Base-by-base conservation (phyloP, 768 basidiomycete species). In the Piloderma croceum region DNA sequence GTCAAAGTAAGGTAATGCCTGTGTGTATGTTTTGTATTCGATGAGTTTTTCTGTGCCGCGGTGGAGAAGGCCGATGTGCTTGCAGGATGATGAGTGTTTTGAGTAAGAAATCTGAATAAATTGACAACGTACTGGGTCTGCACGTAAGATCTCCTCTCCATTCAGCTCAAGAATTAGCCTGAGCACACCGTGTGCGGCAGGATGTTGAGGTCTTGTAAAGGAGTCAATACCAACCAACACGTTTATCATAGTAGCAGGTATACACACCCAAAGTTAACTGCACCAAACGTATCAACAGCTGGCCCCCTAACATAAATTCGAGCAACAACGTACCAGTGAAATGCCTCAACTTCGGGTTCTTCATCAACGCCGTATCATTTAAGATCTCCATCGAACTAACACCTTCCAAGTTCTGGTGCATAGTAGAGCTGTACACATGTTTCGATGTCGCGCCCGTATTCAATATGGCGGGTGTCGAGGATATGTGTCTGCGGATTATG, bases 11-110 rank as follows among this genome's bases (percentile, higher is more conserved):
- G 96, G 96, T 15, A 98, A 69, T 1, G 96, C 96, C 69, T 99
- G 96, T 5, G 81, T 88, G 58, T 98, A 98, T 1, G 84, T 97
- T 71, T 99, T 99, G 76, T 92, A 94, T 64, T 98, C 96, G 47
- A 98, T 98, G 38, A 99, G 75, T 64, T 98, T 98, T 64, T 99
- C 96, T 15, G 94, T 99, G 17, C 94, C 96, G 50, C 96, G 81
- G 64, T 98, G 96, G 34, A 99, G 76, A 19, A 99, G 74, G 41
- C 96, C 96, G 54, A 98, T 84, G 54, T 99, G 96, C 83, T 88
- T 36, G 20, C 17, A 39, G 40, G 34, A n/a, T 34, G 40, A 29
- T 27, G 52, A 49, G 20, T 35, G 31, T 25, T 25, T 15, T 13
- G 34, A 17, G n/a, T 11, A 13, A 24, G 10, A 5, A 17, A 32